Conservation (phyloP, 768 basidiomycete genomes). For the Tylopilus plumbeoviolaceoides region DNA sequence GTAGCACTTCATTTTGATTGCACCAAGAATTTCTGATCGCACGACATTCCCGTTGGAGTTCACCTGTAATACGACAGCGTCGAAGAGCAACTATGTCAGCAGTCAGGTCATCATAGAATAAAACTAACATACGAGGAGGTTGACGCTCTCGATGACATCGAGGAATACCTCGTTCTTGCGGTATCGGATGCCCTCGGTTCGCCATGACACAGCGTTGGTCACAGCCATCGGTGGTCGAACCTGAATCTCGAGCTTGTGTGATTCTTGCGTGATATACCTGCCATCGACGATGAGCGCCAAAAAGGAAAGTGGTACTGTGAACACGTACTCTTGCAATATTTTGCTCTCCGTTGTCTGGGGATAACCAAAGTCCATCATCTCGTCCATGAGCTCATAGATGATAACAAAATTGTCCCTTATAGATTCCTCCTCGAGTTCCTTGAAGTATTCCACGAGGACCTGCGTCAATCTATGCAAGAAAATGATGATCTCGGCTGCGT, state of each 20-base stretch:
- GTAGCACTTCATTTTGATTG: slow-evolving; percentile 99
- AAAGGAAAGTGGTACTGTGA: background rate
- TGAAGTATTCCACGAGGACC: slow-evolving; percentile 97
- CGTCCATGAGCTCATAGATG: slow-evolving; percentile 97
- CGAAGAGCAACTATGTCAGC: background rate
- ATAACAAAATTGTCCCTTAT: slow-evolving; percentile 99
- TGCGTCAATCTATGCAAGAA: slow-evolving; percentile 92
- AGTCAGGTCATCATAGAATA: background rate
- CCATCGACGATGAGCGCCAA: background rate
- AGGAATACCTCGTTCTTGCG: slow-evolving; percentile 99
- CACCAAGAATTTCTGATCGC: slow-evolving; percentile 95
- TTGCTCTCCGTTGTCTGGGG: slow-evolving; percentile 99
- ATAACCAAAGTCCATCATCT: slow-evolving; percentile 99
- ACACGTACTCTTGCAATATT: slow-evolving; percentile 87
- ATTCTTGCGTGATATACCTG: slow-evolving; percentile 97
- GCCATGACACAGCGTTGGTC: slow-evolving; percentile 98
- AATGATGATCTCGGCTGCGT: slow-evolving; percentile 93
- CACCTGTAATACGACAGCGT: slow-evolving; percentile 48
- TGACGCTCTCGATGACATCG: slow-evolving; percentile 97
- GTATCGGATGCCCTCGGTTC: slow-evolving; percentile 95
- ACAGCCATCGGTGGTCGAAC: slow-evolving; percentile 94
- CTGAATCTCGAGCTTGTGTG: slow-evolving; percentile 92
- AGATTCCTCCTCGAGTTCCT: slow-evolving; percentile 98
- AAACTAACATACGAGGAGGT: slow-evolving; percentile 68
- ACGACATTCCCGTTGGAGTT: slow-evolving; percentile 97